Conservation (phyloP, 805 yeast genomes). For the Komagataella pastoris region DNA sequence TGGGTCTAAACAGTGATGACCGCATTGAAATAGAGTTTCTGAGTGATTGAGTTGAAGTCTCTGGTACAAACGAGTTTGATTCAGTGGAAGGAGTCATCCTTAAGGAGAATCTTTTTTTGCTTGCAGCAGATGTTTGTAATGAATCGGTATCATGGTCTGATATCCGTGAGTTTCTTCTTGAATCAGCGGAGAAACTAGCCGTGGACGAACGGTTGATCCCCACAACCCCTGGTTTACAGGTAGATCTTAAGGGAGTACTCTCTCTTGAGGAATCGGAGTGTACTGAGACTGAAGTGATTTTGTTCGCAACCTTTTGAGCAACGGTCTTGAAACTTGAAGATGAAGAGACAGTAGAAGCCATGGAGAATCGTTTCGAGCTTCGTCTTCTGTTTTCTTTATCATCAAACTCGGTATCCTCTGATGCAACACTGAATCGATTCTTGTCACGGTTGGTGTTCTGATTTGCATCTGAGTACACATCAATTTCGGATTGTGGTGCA, state of each 20-base stretch:
- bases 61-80: background rate
- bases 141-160: background rate
- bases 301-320: conserved; percentile 10
- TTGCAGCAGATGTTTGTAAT: conserved; percentile 1
- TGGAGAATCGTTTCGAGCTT: conserved; percentile 2
- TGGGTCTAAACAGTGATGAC: conserved; percentile 10
- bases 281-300: conserved; percentile 1
- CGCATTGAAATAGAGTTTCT: conserved; percentile 18
- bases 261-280: conserved; percentile 6
- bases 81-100: background rate
- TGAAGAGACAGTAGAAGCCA: conserved; percentile 11
- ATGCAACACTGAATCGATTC: background rate
- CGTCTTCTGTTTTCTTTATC: background rate
- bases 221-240: background rate
- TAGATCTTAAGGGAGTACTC: background rate
- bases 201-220: background rate
- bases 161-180: background rate
- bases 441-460: background rate
- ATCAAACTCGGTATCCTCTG: background rate
- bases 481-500: background rate
- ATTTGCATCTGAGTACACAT: background rate
- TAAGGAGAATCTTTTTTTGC: background rate
- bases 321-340: conserved; percentile 10
- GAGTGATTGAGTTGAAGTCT: conserved; percentile 10
- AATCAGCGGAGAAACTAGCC: background rate